Conservation (phyloP, 78 protist species). For the Emiliania huxleyi region DNA sequence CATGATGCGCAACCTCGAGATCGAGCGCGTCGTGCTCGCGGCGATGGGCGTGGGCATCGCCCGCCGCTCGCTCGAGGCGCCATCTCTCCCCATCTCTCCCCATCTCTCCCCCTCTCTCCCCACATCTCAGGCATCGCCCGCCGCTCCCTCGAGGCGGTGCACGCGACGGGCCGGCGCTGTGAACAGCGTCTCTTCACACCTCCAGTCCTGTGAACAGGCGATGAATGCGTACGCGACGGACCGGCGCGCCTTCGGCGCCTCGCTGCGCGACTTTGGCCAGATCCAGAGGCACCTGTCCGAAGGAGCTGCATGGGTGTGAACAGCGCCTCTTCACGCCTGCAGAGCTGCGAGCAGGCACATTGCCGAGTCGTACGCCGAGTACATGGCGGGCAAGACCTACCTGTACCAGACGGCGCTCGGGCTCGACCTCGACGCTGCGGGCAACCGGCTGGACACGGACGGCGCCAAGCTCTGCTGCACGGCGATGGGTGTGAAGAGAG, state of each 20-base stretch:
- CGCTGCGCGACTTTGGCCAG: slow-evolving; percentile 41
- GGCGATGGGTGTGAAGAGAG: slow-evolving; percentile 39
- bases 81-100: too few species aligned
- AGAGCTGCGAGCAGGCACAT: too few species aligned
- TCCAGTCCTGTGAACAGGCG: too few species aligned
- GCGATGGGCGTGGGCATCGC: slow-evolving; percentile 49
- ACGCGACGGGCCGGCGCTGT: too few species aligned
- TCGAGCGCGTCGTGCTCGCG: slow-evolving; percentile 42
- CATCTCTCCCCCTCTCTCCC: too few species aligned
- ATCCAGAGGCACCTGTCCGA: too few species aligned
- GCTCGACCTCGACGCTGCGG: neutral
- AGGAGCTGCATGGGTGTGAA: too few species aligned
- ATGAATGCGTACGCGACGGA: slow-evolving; percentile 26
- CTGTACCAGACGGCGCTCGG: slow-evolving; percentile 5
- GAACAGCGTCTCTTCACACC: too few species aligned
- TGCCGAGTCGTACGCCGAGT: slow-evolving; percentile 32
- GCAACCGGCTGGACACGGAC: slow-evolving; percentile 42
- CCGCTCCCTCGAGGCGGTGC: too few species aligned
- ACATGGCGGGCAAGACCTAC: slow-evolving; percentile 16
- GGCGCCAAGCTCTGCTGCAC: slow-evolving; percentile 42
- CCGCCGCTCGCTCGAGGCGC: slow-evolving; percentile 37
- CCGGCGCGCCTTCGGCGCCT: slow-evolving; percentile 36
- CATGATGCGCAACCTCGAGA: slow-evolving; percentile 56
- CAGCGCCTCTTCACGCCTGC: too few species aligned
- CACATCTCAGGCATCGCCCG: too few species aligned